Base-by-base conservation (phyloP, 192 early-diverging fungal genomes). In the Coemansia sp. region DNA sequence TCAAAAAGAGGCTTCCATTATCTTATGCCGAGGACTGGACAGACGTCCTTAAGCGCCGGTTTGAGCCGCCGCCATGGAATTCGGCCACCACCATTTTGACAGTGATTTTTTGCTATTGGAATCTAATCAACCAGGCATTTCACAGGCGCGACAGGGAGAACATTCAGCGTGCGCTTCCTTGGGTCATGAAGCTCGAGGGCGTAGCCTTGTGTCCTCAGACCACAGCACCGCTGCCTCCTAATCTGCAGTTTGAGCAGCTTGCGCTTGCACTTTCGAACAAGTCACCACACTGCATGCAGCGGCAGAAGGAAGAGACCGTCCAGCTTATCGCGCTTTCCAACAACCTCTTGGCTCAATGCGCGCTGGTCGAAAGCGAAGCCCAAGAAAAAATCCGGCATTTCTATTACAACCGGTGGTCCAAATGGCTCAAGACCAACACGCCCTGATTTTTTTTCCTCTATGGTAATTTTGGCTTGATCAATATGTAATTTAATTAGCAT, bases 161-260 rank as follows among this genome's bases (percentile, higher is more conserved):
- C 30, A 75, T 80, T 30, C 48, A 62, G 7, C 38, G 11, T 2
- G 18, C 31, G 10, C 34, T 80, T 8, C 77, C 77, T 0, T 80
- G 77, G 77, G 65, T 80, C 17, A 80, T 80, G 77, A 25, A 71
- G n/a, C 62, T 80, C 3, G 77, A 80, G 51, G 29, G 54, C 55
- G 33, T 66, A 3, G 14, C 42, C 1, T 30, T 32, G 38, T 74
- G 72, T 20, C 77, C 77, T 11, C 66, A 68, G 38, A 64, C 62
- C 5, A 64, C 51, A 6, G 25, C 31, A 11, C 48, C 52, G 7
- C 66, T 80, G 42, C 77, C 77, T 3, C 61, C 50, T 7, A 14
- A 64, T n/a, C 22, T 80, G 51, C 38, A 54, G 36, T 50, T 71
- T 40, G 56, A 48, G 40, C 76, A 67, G 28, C 72, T 70, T 48